Conservation (phyloP, 2,329 filamentous ascomycete species). For the Cryphonectria nitschkei region DNA sequence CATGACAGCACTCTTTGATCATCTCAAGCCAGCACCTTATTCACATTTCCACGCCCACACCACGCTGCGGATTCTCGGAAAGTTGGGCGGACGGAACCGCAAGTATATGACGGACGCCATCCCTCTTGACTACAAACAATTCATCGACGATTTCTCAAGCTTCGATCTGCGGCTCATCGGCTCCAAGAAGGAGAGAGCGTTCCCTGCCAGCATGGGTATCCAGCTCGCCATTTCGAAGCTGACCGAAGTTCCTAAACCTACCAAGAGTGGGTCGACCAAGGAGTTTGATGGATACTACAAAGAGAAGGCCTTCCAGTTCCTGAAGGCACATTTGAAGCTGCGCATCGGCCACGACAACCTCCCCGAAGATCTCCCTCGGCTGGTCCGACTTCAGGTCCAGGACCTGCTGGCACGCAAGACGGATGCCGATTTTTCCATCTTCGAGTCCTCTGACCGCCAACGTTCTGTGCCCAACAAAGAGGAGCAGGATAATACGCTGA, state of each 20-base stretch:
- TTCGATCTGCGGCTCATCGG: constrained; percentile 89
- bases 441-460: constrained; percentile 76
- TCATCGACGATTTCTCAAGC: constrained; percentile 83
- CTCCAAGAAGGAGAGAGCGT: constrained; percentile 84
- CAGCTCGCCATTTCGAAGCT: constrained; percentile 88
- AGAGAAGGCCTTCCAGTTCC: constrained; percentile 84
- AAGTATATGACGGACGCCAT: constrained; percentile 93
- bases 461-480: constrained; percentile 87
- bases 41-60: constrained; percentile 98
- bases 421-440: constrained; percentile 69
- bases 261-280: constrained; percentile 54
- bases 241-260: constrained; percentile 73
- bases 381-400: constrained; percentile 86
- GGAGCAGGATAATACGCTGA: constrained; percentile 78
- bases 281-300: constrained; percentile 85
- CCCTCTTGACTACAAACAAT: constrained; percentile 80
- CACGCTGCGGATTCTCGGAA: constrained; percentile 95
- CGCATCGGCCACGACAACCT: constrained; percentile 85
- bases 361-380: constrained; percentile 83
- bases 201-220: constrained; percentile 83
- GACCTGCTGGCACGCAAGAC: constrained; percentile 77
- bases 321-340: constrained; percentile 88
- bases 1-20: constrained; percentile 97
- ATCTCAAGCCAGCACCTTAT: constrained; percentile 90
- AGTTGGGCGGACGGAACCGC: constrained; percentile 91